phyloP scores from a whole-genome alignment of 2,329 filamentous ascomycete species.

The Colletotrichum endophyticum region DNA sequence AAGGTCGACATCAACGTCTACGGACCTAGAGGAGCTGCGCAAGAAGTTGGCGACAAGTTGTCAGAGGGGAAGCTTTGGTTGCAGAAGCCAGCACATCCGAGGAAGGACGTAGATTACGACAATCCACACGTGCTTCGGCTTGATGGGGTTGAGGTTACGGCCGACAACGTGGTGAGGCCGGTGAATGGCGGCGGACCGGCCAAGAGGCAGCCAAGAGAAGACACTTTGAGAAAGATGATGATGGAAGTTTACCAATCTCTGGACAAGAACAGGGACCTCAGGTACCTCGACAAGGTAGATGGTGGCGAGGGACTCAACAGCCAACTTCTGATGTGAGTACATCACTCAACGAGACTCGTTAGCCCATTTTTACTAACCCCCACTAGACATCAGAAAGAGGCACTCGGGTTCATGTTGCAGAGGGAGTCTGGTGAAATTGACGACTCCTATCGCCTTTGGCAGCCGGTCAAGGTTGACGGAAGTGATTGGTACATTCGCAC shows the following conservation, averaged over 20 bases:
- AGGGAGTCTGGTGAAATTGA: constrained; percentile 39
- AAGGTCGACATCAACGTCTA: constrained; percentile 42
- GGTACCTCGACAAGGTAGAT: constrained; percentile 16
- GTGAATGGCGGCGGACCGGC: neutral
- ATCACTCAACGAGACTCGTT: rapidly evolving
- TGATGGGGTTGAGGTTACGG: constrained; percentile 17
- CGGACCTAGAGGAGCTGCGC: constrained; percentile 27
- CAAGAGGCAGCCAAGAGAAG: neutral
- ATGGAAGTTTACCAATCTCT: constrained; percentile 23
- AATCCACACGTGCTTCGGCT: constrained; percentile 36
- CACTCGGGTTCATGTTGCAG: constrained; percentile 41
- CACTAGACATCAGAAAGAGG: constrained; percentile 41
- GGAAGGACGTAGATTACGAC: constrained; percentile 25
- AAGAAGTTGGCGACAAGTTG: constrained; percentile 29
- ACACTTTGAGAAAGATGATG: constrained; percentile 14
- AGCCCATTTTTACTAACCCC: neutral
- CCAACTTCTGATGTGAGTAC: constrained; percentile 27
- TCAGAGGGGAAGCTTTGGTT: constrained; percentile 36
- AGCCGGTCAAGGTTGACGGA: constrained; percentile 27
- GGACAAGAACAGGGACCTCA: constrained; percentile 16
- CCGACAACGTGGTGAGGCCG: neutral
- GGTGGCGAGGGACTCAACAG: constrained; percentile 27
- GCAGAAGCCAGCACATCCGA: constrained; percentile 32
- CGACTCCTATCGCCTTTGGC: constrained; percentile 35
- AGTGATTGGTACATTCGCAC: constrained; percentile 28